A percentile compares a stretch with the other conserved stretches of the same genome.
Evolutionary conservation across 1,284 basidiomycete species (phyloP).

Genomic region (Meripilus lineatus): DNA sequence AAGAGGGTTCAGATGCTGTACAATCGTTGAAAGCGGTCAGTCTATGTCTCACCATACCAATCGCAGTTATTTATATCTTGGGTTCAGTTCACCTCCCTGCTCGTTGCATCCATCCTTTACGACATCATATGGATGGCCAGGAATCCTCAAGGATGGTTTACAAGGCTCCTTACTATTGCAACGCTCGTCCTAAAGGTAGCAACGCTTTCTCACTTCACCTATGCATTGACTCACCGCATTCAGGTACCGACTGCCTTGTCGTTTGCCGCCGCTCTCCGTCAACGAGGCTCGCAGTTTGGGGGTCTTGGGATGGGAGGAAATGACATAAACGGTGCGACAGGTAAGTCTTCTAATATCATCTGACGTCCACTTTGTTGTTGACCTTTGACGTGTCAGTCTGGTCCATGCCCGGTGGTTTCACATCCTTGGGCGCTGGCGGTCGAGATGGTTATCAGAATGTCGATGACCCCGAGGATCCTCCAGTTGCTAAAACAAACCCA

Average conservation of each 20-base stretch:
- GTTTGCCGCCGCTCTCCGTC: conserved; percentile 50
- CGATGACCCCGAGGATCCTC: conserved; percentile 50
- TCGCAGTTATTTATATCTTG: neutral
- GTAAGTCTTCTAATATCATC: no score
- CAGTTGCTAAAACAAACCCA: conserved; percentile 29
- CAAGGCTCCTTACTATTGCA: conserved; percentile 52
- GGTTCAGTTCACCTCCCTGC: conserved; percentile 59
- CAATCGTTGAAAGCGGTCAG: conserved; percentile 62
- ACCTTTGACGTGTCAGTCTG: no score
- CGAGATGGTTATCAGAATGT: conserved; percentile 72
- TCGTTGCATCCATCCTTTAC: conserved; percentile 55
- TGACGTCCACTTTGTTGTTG: no score
- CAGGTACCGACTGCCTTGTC: conserved; percentile 56
- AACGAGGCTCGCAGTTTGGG: conserved; percentile 58
- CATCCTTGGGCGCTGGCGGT: conserved; percentile 44
- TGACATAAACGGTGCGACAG: conserved; percentile 59
- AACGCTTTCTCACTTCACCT: neutral
- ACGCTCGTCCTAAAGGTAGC: conserved; percentile 59
- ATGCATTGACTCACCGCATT: neutral
- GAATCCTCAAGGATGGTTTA: conserved; percentile 50
- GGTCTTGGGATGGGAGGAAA: conserved; percentile 48
- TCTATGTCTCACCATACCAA: neutral
- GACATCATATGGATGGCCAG: conserved; percentile 69
- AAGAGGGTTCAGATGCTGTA: conserved; percentile 59
- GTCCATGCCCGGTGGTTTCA: conserved; percentile 82